Evolutionary conservation across 176 grass and related monocot genomes (phyloP).

Genomic region (Canna indica): DNA sequence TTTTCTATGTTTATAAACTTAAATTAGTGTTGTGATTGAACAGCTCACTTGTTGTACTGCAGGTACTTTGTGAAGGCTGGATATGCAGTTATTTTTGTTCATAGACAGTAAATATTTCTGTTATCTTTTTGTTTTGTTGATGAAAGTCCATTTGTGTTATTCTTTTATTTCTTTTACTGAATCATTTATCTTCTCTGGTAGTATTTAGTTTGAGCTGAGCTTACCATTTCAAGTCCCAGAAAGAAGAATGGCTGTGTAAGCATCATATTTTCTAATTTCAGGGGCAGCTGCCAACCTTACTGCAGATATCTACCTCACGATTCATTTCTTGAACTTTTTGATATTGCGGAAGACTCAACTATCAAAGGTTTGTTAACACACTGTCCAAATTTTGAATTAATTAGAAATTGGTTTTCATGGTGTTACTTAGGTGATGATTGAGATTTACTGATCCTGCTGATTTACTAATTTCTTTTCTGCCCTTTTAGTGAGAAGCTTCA

Average conservation of each 20-base stretch:
- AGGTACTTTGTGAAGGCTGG: constrained; percentile 82
- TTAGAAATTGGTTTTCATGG: background rate
- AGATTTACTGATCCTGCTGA: background rate
- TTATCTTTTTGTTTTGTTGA: background rate
- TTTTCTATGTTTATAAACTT: background rate
- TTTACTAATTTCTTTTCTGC: too few species aligned
- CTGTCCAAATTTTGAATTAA: background rate
- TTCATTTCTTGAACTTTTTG: constrained; percentile 71
- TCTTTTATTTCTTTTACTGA: background rate
- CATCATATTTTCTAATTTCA: constrained; percentile 30
- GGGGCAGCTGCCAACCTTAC: constrained; percentile 82
- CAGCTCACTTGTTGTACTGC: background rate
- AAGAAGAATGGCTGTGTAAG: background rate
- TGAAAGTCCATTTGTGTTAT: background rate
- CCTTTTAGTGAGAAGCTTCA: too few species aligned
- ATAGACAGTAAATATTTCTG: constrained; percentile 38
- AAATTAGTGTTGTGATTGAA: background rate
- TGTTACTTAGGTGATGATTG: background rate
- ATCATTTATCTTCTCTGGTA: constrained; percentile 5
- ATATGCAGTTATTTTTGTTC: constrained; percentile 75
- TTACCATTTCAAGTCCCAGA: background rate
- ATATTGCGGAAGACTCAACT: constrained; percentile 46
- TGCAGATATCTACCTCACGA: constrained; percentile 73
- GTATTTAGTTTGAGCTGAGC: background rate
- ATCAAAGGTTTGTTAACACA: constrained; percentile 60